Base-by-base conservation (phyloP, 306 rosid species). In the Fragaria ananassa region DNA sequence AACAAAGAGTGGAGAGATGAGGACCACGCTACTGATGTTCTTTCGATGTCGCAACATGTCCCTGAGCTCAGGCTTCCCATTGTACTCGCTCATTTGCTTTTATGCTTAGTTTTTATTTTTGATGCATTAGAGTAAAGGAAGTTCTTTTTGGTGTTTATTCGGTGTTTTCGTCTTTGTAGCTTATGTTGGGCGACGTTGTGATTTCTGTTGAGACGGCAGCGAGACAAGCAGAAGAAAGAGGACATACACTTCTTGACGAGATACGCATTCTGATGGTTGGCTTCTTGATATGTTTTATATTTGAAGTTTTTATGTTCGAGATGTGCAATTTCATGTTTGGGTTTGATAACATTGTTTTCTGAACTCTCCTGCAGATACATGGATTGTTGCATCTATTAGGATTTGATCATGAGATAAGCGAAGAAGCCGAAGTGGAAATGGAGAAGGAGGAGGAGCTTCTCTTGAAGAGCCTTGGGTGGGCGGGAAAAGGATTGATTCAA, bases 331-430 rank as follows among this genome's bases (percentile, higher is more conserved):
- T 95, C 75, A 47, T 90, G 95, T 96, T 92, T 83, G 35, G 97
- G 83, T 45, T 45, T 75, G 74, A 42, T 27, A 27, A 57, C 19
- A 34, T 8, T 80, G 50, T 64, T 78, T 51, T 74, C 73, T 61
- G 76, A 63, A 75, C 57, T 10, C 56, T 41, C 74, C 42, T 83
- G 78, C 81, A 94, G 98, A 83, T 95, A 79, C 98, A 95, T 84
- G 98, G 98, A 46, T 81, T 95, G 84, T 85, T 95, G 83, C 97
- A 92, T 92, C 93, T 95, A 81, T 71, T 92, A 86, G 98, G 98
- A 77, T 95, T 95, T 86, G 97, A 90, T 85, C 98, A 95, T 86
- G 98, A 95, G 91, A 74, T 90, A 76, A 90, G 97, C 15, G 97
- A 92, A 83, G 93, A 90, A 83, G 97, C 98, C 46, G 96, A 95